Evolutionary conservation across 1,284 basidiomycete species (phyloP).

Genomic region (Earliella scabrosa): DNA sequence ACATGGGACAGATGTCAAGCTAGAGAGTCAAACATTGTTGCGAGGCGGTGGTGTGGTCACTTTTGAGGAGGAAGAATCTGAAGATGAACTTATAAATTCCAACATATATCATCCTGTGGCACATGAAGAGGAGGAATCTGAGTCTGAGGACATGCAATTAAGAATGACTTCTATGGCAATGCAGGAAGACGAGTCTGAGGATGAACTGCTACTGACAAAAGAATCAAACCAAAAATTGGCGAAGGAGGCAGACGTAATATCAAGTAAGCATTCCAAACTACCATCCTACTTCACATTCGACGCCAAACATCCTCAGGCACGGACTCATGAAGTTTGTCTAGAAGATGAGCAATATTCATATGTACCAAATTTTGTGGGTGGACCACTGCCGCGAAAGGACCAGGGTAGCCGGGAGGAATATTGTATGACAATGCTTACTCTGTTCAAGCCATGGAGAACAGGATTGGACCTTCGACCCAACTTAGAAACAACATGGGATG

Average conservation of each 20-base stretch:
- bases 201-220: neutral
- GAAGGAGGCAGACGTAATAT: neutral
- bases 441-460: no score
- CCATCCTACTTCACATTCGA: constrained; percentile 5
- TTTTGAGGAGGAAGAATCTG: neutral
- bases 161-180: neutral
- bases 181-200: neutral
- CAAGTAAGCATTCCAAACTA: neutral
- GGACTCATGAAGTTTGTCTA: constrained; percentile 13
- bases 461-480: neutral
- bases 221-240: neutral
- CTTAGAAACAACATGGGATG: constrained; percentile 12
- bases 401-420: constrained; percentile 27
- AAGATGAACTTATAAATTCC: neutral
- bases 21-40: no score
- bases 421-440: no score
- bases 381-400: constrained; percentile 21
- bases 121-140: no score
- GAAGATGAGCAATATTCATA: neutral
- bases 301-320: constrained; percentile 14
- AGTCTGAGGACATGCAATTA: no score
- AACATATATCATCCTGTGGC: no score
- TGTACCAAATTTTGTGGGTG: constrained; percentile 23
- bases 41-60: no score
- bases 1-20: no score